Conservation (phyloP, 139 green algal genomes). For the Coelastrella sp. region DNA sequence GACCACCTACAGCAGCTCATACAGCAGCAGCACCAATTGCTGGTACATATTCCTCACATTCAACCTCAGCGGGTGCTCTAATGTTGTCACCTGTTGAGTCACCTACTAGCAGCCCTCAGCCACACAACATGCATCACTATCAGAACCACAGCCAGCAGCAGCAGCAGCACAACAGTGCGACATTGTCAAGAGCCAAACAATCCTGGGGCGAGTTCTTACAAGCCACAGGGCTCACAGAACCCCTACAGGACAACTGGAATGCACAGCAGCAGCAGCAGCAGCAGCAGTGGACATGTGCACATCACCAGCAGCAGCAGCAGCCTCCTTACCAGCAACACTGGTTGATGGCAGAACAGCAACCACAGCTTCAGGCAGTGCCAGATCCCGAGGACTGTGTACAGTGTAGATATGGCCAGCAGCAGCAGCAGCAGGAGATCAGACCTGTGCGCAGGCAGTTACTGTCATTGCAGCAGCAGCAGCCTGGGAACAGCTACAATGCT, state of each 20-base stretch:
- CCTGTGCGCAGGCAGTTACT: too few relatives aligned
- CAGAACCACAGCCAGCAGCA: too few relatives aligned
- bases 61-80: too few relatives aligned
- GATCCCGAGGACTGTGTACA: neutral
- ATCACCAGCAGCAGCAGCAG: slow-evolving; percentile 15
- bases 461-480: too few relatives aligned
- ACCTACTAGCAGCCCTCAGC: too few relatives aligned
- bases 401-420: too few relatives aligned
- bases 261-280: slow-evolving; percentile 28
- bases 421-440: neutral
- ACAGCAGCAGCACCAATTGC: neutral
- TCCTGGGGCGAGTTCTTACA: neutral
- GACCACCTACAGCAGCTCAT: neutral
- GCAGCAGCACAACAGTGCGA: too few relatives aligned
- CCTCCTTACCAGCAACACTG: slow-evolving; percentile 4
- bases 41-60: too few relatives aligned
- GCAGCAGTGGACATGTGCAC: neutral
- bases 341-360: neutral
- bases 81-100: too few relatives aligned
- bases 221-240: neutral
- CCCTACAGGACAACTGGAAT: neutral
- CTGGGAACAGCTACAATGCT: too few relatives aligned
- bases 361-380: neutral
- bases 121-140: too few relatives aligned
- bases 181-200: too few relatives aligned